Evolutionary conservation across 768 basidiomycete species (phyloP).

Genomic region (Hericium erinaceus): DNA sequence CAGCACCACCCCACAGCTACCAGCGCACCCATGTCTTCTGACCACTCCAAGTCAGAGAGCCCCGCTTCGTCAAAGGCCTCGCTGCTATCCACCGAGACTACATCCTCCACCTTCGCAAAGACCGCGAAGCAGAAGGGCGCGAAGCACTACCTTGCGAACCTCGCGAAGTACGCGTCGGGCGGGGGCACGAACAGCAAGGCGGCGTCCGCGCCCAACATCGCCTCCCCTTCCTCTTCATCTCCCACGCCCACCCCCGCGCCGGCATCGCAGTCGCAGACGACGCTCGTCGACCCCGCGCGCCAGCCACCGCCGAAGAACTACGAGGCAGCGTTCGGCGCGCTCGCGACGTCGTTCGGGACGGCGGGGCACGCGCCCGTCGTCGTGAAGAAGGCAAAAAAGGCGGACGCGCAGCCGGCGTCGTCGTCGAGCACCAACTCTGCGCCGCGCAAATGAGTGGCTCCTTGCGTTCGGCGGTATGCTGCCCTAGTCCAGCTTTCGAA

Average conservation of each 20-base stretch:
- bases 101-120: conserved; percentile 4
- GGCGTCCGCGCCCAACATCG: neutral
- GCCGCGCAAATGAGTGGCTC: neutral
- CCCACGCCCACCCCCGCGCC: neutral
- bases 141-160: conserved; percentile 4
- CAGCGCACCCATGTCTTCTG: neutral
- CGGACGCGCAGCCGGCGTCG: neutral
- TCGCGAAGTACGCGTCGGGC: neutral
- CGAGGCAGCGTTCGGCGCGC: conserved; percentile 19
- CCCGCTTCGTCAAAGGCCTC: neutral
- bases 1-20: neutral
- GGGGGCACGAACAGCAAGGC: neutral
- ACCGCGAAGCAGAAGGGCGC: neutral
- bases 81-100: conserved; percentile 4
- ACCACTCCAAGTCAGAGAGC: neutral
- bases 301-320: conserved; percentile 16
- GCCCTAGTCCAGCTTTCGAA: too few relatives aligned
- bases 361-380: conserved; percentile 12
- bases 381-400: neutral
- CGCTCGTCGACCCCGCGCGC: neutral
- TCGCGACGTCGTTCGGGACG: conserved; percentile 20
- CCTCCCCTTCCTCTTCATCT: neutral
- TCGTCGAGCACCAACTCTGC: neutral
- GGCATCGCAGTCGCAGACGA: neutral
- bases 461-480: too few relatives aligned